Evolutionary conservation across 1,284 basidiomycete genomes (phyloP).

Genomic region (Lentinula novae-zelandiae): DNA sequence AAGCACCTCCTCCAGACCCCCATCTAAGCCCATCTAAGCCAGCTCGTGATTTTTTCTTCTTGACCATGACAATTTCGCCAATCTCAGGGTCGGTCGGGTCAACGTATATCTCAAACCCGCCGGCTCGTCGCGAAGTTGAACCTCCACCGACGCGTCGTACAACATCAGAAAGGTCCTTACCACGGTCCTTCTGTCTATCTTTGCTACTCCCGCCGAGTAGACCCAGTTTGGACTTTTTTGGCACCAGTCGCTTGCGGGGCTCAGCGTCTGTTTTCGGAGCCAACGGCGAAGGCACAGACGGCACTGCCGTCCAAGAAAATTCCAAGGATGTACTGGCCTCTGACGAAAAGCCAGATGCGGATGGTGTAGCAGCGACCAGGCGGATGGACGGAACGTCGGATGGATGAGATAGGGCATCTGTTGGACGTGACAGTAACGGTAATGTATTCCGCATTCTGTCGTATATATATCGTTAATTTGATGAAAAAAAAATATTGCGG

Average conservation of each 20-base stretch:
- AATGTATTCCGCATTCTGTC: slow-evolving; percentile 29
- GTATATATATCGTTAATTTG: slow-evolving; percentile 14
- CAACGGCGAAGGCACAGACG: slow-evolving; percentile 24
- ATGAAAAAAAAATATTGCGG: slow-evolving; percentile 6
- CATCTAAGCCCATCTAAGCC: slow-evolving; percentile 61
- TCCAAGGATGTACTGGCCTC: slow-evolving; percentile 33
- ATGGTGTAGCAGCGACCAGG: slow-evolving; percentile 64
- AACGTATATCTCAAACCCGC: slow-evolving; percentile 71
- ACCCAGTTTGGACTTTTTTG: slow-evolving; percentile 68
- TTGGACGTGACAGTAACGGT: slow-evolving; percentile 25
- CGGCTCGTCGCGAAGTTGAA: slow-evolving; percentile 35
- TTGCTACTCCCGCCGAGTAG: slow-evolving; percentile 38
- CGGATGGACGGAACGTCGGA: slow-evolving; percentile 41
- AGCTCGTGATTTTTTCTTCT: slow-evolving; percentile 72
- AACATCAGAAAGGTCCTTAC: slow-evolving; percentile 58
- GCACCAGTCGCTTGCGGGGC: slow-evolving; percentile 56
- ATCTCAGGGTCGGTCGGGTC: slow-evolving; percentile 61
- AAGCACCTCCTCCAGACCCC: slow-evolving; percentile 38
- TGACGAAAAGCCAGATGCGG: slow-evolving; percentile 42
- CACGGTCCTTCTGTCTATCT: slow-evolving; percentile 32
- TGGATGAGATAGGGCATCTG: slow-evolving; percentile 23
- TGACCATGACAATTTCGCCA: slow-evolving; percentile 68
- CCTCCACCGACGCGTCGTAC: slow-evolving; percentile 49
- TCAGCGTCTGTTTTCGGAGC: slow-evolving; percentile 21
- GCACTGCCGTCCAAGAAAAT: slow-evolving; percentile 23